These are phyloP conservation scores for Coemansia pectinata DNA, from an alignment of 192 early-diverging fungal genomes.

Conservation along the genomic window DNA sequence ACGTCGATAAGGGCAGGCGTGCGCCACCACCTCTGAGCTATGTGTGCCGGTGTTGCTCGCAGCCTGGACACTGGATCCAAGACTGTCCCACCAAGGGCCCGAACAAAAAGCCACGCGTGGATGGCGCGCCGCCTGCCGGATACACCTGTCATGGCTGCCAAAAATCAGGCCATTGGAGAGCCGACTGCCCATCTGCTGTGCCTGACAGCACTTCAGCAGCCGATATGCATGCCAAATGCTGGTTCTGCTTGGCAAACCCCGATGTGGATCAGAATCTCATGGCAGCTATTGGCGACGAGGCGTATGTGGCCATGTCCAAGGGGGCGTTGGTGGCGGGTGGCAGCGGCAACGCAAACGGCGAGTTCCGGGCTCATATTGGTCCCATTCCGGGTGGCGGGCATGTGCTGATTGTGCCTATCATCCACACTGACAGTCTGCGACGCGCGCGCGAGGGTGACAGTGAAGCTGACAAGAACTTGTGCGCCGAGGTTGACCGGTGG, in stretches of 20 bases:
- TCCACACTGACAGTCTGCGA: slow-evolving; percentile 53
- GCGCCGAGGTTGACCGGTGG: slow-evolving; percentile 60
- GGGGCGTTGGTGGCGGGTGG: slow-evolving; percentile 68
- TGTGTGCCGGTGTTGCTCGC: slow-evolving; percentile 61
- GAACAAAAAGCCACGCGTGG: slow-evolving; percentile 26
- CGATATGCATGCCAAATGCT: slow-evolving; percentile 62
- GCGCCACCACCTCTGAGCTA: slow-evolving; percentile 58
- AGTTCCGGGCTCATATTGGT: slow-evolving; percentile 19
- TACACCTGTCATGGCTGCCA: slow-evolving; percentile 59
- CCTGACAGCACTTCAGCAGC: slow-evolving; percentile 5
- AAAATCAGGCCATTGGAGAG: slow-evolving; percentile 56
- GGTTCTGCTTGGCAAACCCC: slow-evolving; percentile 96
- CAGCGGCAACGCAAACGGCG: slow-evolving; percentile 11
- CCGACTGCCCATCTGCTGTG: slow-evolving; percentile 48
- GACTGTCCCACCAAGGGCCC: slow-evolving; percentile 62
- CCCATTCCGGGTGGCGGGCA: slow-evolving; percentile 81
- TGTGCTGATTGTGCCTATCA: slow-evolving; percentile 71
- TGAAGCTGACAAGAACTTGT: slow-evolving; percentile 54
- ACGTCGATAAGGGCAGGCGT: slow-evolving; percentile 10
- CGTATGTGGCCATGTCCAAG: slow-evolving; percentile 86
- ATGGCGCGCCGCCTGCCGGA: slow-evolving; percentile 39
- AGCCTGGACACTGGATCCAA: slow-evolving; percentile 65
- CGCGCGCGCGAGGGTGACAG: slow-evolving; percentile 30
- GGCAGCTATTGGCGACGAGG: slow-evolving; percentile 75
- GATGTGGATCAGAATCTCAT: slow-evolving; percentile 89